Evolutionary conservation across 2,329 filamentous ascomycete species (phyloP), one percentile per base, ranked within the genome.

Genomic region (Colletotrichum cuscutae): DNA sequence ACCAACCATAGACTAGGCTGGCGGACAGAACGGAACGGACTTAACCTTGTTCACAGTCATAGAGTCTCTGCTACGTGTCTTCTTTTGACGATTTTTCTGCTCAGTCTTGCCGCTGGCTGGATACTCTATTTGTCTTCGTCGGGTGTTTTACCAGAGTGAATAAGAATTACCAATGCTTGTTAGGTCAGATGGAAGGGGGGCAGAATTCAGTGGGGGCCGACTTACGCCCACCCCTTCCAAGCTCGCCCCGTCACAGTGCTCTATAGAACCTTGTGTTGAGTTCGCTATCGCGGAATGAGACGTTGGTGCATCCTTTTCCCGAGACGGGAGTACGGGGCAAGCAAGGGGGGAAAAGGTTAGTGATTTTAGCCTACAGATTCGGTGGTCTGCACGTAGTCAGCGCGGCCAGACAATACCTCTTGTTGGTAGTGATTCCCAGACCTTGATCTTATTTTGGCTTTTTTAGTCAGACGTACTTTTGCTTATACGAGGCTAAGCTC

Each of bases 341-440:
- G 15, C 24, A 22, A 42, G 59, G 28, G 8, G 35, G 66, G 24
- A 4, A 22, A n/a, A 35, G 35, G 37, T 65, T 65, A 62, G 61
- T 59, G 61, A 65, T 70, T 70, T 53, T 53, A 37, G 61, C 42
- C 42, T 70, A 54, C 22, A 59, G 30, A 53, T 30, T 52, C 54
- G 37, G 37, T 28, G 24, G 24, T 24, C 49, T 30, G 46, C 6
- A 42, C 35, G 35, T 22, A 56, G 58, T 63, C 57, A 63, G 65
- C 32, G 15, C 13, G 35, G 35, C 35, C 35, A 15, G 35, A 42
- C 35, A 2, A 42, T 42, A 15, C 42, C 19, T 46, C 4, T 46
- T 46, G 15, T 15, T 46, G 15, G 24, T 54, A 13, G 19, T 24
- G 52, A 54, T 46, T 46, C 42, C 15, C 42, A 28, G 52, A 54